These are phyloP conservation scores for Penicillium paradoxum DNA, from an alignment of 495 filamentous ascomycete genomes.

Conservation along the genomic window DNA sequence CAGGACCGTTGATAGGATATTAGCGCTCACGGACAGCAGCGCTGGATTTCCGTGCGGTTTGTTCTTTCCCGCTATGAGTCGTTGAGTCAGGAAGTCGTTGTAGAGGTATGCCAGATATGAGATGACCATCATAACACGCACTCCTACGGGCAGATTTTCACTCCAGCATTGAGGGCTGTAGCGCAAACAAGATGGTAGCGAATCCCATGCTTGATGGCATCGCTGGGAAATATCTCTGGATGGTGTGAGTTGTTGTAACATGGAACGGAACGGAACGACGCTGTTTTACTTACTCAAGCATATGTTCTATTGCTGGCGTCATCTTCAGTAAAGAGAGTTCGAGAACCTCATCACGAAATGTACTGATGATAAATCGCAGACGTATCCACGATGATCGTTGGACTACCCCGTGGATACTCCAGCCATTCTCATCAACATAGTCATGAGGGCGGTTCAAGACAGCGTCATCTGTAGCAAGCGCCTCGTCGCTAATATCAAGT, in stretches of 20 bases:
- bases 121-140: conserved; percentile 30
- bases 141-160: conserved; percentile 14
- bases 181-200: conserved; percentile 33
- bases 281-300: conserved; percentile 17
- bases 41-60: conserved; percentile 26
- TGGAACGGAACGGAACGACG: background rate
- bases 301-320: conserved; percentile 25
- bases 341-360: conserved; percentile 54
- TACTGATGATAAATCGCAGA: conserved; percentile 41
- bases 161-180: conserved; percentile 26
- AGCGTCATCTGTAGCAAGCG: conserved; percentile 33
- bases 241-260: conserved; percentile 1
- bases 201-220: conserved; percentile 30
- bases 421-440: conserved; percentile 44
- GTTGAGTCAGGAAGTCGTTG: conserved; percentile 44
- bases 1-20: conserved; percentile 37
- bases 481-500: conserved; percentile 48
- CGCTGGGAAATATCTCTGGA: conserved; percentile 32
- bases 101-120: conserved; percentile 37
- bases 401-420: conserved; percentile 41
- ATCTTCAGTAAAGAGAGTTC: conserved; percentile 44
- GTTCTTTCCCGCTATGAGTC: conserved; percentile 37
- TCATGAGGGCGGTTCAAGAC: conserved; percentile 28
- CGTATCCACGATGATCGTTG: conserved; percentile 38
- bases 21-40: conserved; percentile 34